Conservation (phyloP, 2,329 filamentous ascomycete species). For the Beauveria sp. region DNA sequence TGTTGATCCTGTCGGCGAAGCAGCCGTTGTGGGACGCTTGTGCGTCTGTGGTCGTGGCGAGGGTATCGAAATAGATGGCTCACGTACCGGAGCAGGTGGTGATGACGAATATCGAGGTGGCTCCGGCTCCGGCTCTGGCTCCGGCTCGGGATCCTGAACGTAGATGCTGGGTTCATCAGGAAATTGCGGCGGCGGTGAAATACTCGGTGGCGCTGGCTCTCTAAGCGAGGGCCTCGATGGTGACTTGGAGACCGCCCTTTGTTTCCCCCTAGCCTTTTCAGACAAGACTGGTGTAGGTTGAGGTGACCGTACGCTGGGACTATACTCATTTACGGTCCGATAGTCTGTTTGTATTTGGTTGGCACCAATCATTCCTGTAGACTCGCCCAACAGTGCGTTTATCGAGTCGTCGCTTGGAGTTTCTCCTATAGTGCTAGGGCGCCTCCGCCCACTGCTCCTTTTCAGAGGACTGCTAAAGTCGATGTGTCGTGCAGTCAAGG, state of each 20-base stretch:
- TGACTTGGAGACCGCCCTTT: not conserved
- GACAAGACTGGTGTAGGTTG: not conserved
- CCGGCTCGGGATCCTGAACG: slow-evolving; percentile 12
- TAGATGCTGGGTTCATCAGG: not conserved
- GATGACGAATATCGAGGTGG: not conserved
- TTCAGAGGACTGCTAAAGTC: slow-evolving; percentile 40
- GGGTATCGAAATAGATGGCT: not conserved
- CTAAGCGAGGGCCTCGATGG: not conserved
- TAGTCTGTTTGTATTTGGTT: slow-evolving; percentile 20
- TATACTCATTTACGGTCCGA: slow-evolving; percentile 6
- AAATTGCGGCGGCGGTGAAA: not conserved
- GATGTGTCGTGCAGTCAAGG: slow-evolving; percentile 41
- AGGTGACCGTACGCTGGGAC: not conserved
- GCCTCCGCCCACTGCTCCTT: slow-evolving; percentile 8
- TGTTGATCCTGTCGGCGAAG: not conserved
- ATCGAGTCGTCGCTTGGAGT: slow-evolving; percentile 16
- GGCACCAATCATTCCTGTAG: slow-evolving; percentile 34
- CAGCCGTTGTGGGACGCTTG: not conserved
- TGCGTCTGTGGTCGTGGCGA: not conserved
- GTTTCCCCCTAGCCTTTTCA: slow-evolving; percentile 15
- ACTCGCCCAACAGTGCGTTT: slow-evolving; percentile 22
- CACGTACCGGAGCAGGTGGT: not conserved
- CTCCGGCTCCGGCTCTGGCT: slow-evolving; percentile 4
- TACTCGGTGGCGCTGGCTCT: not conserved
- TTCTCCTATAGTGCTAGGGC: slow-evolving; percentile 18